These are phyloP conservation scores for Neurospora sp. DNA, from an alignment of 2,329 filamentous ascomycete species.

Conservation along the genomic window DNA sequence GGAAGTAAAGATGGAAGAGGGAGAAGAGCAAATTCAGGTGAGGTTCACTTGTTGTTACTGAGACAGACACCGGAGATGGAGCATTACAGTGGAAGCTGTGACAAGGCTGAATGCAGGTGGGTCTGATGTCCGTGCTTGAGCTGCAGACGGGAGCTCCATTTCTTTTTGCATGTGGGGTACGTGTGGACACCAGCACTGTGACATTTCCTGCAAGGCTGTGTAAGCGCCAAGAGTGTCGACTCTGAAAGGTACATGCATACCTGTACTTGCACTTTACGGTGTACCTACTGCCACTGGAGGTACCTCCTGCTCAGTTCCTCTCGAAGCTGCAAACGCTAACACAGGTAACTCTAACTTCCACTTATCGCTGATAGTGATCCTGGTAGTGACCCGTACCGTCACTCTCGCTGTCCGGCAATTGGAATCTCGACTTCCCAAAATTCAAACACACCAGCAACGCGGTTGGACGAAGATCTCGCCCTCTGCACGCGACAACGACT, in stretches of 20 bases:
- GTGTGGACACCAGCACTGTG: neutral
- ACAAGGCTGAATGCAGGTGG: neutral
- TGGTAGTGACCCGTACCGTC: neutral
- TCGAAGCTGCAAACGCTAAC: neutral
- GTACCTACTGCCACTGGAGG: neutral
- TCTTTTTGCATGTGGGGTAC: neutral
- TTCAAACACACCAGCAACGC: constrained; percentile 11
- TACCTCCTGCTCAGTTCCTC: neutral
- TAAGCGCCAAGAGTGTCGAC: neutral
- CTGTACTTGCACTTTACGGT: neutral
- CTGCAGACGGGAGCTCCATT: neutral
- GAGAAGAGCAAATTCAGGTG: neutral
- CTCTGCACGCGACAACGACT: constrained; percentile 12
- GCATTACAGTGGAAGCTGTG: neutral
- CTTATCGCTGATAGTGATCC: neutral
- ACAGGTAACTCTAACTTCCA: neutral
- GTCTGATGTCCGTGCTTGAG: neutral
- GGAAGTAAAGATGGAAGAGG: neutral
- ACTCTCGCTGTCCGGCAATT: neutral
- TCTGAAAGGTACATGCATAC: neutral
- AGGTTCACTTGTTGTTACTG: neutral
- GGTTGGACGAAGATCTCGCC: constrained; percentile 10
- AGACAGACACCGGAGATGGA: neutral
- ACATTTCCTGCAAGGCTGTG: neutral
- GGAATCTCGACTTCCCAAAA: neutral